Evolutionary conservation across 2,329 filamentous ascomycete species (phyloP), one percentile per base, ranked within the genome.

Genomic region (Penicillium brevicompactum): DNA sequence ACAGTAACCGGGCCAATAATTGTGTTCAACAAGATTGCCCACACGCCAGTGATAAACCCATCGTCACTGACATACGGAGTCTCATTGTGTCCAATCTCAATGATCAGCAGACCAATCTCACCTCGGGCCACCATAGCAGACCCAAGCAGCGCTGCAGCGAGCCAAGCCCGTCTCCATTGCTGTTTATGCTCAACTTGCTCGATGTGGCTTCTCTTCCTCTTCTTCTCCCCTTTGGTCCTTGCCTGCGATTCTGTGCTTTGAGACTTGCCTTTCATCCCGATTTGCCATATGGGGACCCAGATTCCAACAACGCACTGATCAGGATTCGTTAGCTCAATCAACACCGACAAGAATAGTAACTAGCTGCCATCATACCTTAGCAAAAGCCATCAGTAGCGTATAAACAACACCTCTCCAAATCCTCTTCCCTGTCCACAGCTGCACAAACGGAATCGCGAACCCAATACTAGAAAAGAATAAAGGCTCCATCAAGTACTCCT

Each of bases 61-160:
- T 65, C 66, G 16, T 68, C 57, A 24, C 80, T 75, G 18, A 81
- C 76, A 1, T 78, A 76, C 31, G 71, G 68, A 2, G 68, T 69
- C 34, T 68, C 58, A 7, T 71, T 71, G 22, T 68, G 66, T 4
- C 69, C 69, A 7, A 71, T 65, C 43, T 71, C 68, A 14, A 70
- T 69, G 14, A 71, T 70, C 31, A 71, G 44, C 3, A 70, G 64
- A 2, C 69, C 69, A 40, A 71, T 71, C 46, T 71, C 69, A 18
- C 69, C 69, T 2, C 69, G 67, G 3, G 69, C 69, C 3, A 71
- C 69, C 69, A 70, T 71, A 4, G 69, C 69, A 14, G 68, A 68
- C 3, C 69, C 69, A 8, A 71, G 52, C 18, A 71, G 65, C 6
- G 63, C 41, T 1, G 54, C 69, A 1, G 67, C 62, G 5, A 67